Evolutionary conservation across 306 rosid species (phyloP).

Genomic region (Citrullus colocynthis): DNA sequence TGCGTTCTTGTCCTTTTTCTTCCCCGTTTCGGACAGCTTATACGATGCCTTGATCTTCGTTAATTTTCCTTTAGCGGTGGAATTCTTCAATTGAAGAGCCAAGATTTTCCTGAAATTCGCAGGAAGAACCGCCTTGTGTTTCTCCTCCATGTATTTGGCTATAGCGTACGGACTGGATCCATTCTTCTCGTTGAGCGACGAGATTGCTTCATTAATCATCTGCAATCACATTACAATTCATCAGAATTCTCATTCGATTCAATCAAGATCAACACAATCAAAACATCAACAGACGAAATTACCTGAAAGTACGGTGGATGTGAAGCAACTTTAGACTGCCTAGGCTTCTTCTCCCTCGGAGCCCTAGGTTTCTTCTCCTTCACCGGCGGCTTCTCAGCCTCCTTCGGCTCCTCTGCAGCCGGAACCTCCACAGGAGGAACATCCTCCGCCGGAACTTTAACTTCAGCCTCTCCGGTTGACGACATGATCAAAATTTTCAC

Average conservation of each 20-base stretch:
- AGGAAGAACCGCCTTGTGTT: conserved; percentile 61
- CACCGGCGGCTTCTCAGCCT: conserved; percentile 20
- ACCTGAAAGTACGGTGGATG: conserved; percentile 93
- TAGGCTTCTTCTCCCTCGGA: conserved; percentile 46
- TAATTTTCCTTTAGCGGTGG: conserved; percentile 51
- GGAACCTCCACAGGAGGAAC: conserved; percentile 21
- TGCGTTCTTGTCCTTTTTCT: conserved; percentile 15
- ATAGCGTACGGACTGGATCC: conserved; percentile 90
- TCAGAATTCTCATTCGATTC: background rate
- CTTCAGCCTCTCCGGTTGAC: conserved; percentile 19
- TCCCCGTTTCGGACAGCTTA: conserved; percentile 33
- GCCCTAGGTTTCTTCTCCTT: conserved; percentile 42
- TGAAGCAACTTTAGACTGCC: conserved; percentile 37
- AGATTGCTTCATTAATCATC: conserved; percentile 79
- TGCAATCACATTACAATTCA: conserved; percentile 1
- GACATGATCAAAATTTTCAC: conserved; percentile 26
- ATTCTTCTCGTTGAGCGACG: conserved; percentile 54
- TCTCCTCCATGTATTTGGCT: conserved; percentile 80
- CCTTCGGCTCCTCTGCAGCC: conserved; percentile 20
- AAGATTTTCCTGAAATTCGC: conserved; percentile 64
- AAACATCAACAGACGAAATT: background rate
- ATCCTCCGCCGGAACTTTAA: conserved; percentile 12
- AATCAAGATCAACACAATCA: background rate
- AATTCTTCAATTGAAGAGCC: conserved; percentile 67
- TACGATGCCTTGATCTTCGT: conserved; percentile 72